These are phyloP conservation scores for Kipferlia bialata DNA, from an alignment of 78 protist genomes.

Conservation along the genomic window DNA sequence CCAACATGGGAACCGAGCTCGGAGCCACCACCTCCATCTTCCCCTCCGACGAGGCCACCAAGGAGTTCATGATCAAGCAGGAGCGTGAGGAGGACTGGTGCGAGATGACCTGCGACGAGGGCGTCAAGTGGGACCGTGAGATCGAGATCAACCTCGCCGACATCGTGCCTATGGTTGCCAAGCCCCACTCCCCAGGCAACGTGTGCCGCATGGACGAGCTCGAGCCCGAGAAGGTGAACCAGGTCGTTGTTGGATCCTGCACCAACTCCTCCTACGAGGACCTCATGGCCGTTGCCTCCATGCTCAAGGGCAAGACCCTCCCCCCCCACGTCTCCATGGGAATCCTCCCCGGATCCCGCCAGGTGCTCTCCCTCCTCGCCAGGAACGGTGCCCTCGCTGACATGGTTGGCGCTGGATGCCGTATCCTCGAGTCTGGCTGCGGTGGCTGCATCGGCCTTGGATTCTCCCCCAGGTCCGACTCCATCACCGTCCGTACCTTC, in stretches of 20 bases:
- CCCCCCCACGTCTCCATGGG: not conserved
- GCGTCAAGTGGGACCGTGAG: not conserved
- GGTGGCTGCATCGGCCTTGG: slow-evolving; percentile 10
- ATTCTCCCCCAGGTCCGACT: not conserved
- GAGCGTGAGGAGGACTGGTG: not conserved
- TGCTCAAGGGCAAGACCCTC: slow-evolving; percentile 5
- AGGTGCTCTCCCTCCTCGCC: not conserved
- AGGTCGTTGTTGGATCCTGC: slow-evolving; percentile 2
- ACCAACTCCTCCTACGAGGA: slow-evolving; percentile 1
- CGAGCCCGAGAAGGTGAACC: not conserved
- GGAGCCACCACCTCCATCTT: slow-evolving; percentile 9
- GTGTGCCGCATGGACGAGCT: not conserved
- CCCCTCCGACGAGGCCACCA: slow-evolving; percentile 7
- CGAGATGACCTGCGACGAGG: not conserved
- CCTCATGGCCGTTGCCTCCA: not conserved
- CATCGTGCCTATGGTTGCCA: not conserved
- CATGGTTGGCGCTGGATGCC: not conserved
- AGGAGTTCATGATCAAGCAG: not conserved
- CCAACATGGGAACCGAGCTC: slow-evolving; percentile 8
- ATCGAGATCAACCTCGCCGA: not conserved
- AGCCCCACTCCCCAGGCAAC: not conserved
- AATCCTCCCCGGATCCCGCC: not conserved
- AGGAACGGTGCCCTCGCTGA: slow-evolving; percentile 13
- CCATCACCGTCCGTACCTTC: slow-evolving; percentile 1
- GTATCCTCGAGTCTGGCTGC: not conserved